Conservation (phyloP, 1,284 basidiomycete genomes). For the Malassezia pachydermatis region DNA sequence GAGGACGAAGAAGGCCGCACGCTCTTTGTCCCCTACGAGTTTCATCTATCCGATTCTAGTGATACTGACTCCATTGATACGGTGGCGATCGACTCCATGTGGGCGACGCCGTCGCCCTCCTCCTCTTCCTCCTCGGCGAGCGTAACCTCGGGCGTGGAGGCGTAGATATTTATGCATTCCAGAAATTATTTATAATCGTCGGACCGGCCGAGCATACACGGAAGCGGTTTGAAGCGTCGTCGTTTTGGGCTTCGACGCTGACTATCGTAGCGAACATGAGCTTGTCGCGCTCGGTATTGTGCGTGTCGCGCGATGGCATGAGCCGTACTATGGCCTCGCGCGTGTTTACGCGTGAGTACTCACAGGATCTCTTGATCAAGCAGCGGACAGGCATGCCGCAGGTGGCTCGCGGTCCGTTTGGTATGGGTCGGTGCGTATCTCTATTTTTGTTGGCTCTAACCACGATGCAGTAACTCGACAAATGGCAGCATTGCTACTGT, state of each 20-base stretch:
- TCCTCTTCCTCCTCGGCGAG: no score
- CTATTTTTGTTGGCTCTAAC: background rate
- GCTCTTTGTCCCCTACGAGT: background rate
- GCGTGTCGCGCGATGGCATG: conserved; percentile 7
- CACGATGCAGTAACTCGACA: conserved; percentile 29
- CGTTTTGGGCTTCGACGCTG: background rate
- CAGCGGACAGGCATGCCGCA: conserved; percentile 43
- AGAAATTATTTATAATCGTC: background rate
- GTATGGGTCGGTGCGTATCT: conserved; percentile 40
- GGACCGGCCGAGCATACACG: conserved; percentile 1
- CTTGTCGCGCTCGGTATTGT: conserved; percentile 11
- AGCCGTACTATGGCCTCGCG: conserved; percentile 2
- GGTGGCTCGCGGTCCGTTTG: conserved; percentile 41
- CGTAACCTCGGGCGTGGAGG: no score
- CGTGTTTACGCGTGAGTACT: conserved; percentile 6
- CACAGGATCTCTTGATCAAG: conserved; percentile 45
- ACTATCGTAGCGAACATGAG: conserved; percentile 1
- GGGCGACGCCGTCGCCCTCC: background rate
- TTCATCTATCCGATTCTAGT: background rate
- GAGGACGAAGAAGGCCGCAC: conserved; percentile 14
- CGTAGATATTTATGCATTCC: no score
- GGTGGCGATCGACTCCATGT: background rate
- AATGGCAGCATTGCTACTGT: conserved; percentile 73
- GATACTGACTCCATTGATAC: background rate
- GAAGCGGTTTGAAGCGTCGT: no score